A percentile compares a stretch with the other conserved stretches of the same genome.
These are phyloP conservation scores for Clitocybe nebularis DNA, from an alignment of 1,284 basidiomycete species.

Conservation along the genomic window DNA sequence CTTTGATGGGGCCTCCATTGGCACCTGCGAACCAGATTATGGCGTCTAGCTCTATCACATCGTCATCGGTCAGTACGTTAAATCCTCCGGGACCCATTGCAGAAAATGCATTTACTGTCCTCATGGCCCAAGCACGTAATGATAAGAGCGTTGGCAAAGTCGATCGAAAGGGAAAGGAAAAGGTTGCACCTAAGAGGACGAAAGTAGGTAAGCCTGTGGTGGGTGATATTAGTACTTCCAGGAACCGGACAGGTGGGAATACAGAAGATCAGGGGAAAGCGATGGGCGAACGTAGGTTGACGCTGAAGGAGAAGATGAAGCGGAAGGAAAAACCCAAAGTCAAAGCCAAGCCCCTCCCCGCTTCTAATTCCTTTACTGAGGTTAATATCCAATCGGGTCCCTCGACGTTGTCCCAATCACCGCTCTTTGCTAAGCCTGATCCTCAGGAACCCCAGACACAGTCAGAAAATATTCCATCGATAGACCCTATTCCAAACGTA, in stretches of 20 bases:
- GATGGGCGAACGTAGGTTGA: no score
- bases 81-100: slow-evolving; percentile 7
- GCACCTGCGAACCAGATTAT: background rate
- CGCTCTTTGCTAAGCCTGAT: no score
- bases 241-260: no score
- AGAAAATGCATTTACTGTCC: slow-evolving; percentile 22
- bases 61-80: background rate
- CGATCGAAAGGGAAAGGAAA: slow-evolving; percentile 24
- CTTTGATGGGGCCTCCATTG: slow-evolving; percentile 2
- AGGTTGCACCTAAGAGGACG: slow-evolving; percentile 8
- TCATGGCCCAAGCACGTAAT: slow-evolving; percentile 21
- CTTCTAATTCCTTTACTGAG: slow-evolving; percentile 9
- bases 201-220: no score
- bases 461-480: no score
- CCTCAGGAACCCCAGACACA: no score
- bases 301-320: slow-evolving; percentile 14
- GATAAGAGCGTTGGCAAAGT: slow-evolving; percentile 12
- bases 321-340: slow-evolving; percentile 17
- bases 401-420: no score
- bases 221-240: no score
- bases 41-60: slow-evolving; percentile 4
- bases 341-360: slow-evolving; percentile 17
- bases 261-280: no score
- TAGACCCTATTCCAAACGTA: no score
- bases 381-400: no score